phyloP scores from a whole-genome alignment of 108 stramenopile genomes.

The Cyclostephanos invisitatus region DNA sequence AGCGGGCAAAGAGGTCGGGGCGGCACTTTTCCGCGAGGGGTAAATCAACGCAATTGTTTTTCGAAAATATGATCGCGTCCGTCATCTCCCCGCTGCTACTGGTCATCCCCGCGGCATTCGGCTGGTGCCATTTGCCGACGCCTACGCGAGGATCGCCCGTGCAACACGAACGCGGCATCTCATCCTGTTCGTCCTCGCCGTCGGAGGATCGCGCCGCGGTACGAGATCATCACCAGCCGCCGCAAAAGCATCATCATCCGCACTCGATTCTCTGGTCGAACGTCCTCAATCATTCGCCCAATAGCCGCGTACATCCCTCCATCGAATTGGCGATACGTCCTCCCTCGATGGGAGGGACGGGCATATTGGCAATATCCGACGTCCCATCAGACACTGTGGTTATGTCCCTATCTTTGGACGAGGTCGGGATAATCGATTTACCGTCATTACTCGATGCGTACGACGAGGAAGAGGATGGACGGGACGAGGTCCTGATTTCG shows the following conservation, averaged over 20 bases:
- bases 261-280: conserved; percentile 11
- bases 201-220: not conserved
- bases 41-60: too few species aligned
- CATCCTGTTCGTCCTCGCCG: conserved; percentile 1
- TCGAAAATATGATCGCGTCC: too few species aligned
- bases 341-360: conserved; percentile 28
- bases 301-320: conserved; percentile 15
- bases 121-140: too few species aligned
- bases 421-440: conserved; percentile 27
- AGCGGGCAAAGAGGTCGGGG: too few species aligned
- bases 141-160: too few species aligned
- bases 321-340: conserved; percentile 25
- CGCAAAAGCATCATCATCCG: conserved; percentile 11
- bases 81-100: too few species aligned
- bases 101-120: not conserved
- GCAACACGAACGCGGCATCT: too few species aligned
- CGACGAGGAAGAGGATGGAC: conserved; percentile 10
- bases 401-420: conserved; percentile 20
- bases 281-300: conserved; percentile 16
- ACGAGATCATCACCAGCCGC: not conserved
- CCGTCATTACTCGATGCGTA: conserved; percentile 23
- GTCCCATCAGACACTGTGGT: conserved; percentile 18
- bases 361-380: conserved; percentile 21
- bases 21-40: too few species aligned
- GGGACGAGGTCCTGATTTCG: conserved; percentile 32